Conservation (phyloP, 1,284 basidiomycete genomes). For the Austropuccinia psidii region DNA sequence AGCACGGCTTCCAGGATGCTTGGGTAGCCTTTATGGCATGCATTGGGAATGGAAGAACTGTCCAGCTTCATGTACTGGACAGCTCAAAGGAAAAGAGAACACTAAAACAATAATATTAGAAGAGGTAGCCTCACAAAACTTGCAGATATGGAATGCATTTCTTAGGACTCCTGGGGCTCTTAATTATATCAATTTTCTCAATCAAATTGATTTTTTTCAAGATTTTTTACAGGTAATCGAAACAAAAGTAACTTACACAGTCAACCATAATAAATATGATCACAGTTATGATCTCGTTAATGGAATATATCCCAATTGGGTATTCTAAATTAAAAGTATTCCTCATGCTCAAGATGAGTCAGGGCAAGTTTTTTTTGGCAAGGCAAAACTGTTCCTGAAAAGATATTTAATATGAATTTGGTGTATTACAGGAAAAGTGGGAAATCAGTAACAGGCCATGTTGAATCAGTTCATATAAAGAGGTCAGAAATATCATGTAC, state of each 20-base stretch:
- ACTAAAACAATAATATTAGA: neutral
- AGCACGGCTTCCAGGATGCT: neutral
- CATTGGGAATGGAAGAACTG: conserved; percentile 13
- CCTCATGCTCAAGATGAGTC: neutral
- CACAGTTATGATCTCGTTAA: conserved; percentile 4
- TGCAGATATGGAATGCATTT: neutral
- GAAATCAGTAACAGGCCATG: too few relatives aligned
- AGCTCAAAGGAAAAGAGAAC: conserved; percentile 1
- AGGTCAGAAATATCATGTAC: too few relatives aligned
- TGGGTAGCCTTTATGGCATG: neutral
- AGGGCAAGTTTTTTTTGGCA: too few relatives aligned
- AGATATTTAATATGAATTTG: too few relatives aligned
- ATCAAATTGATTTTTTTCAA: neutral
- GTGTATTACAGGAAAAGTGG: too few relatives aligned
- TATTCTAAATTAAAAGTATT: neutral
- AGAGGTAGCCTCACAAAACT: neutral
- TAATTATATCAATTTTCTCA: neutral
- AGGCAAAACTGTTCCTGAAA: too few relatives aligned
- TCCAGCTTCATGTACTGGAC: neutral
- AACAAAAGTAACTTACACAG: neutral
- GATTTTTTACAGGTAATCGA: neutral
- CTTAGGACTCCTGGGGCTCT: conserved; percentile 5
- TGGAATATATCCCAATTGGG: neutral
- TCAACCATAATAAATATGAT: neutral
- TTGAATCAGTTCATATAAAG: too few relatives aligned